Base-by-base conservation (phyloP, 2,329 filamentous ascomycete species). In the Malbranchea zuffiana region DNA sequence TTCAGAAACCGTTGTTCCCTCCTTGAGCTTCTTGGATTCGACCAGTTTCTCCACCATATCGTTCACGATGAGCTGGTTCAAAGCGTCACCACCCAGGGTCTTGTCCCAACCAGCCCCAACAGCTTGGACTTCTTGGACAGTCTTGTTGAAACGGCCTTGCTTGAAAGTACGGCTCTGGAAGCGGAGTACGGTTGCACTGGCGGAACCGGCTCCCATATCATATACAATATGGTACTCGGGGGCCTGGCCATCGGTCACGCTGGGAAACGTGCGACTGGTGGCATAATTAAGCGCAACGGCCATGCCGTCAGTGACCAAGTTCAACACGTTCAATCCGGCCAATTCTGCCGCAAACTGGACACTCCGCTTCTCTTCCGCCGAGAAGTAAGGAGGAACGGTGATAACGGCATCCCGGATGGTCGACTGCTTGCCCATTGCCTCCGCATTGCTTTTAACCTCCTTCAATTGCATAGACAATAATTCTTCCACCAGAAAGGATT, bases 201-300 rank as follows among this genome's bases (percentile, higher is more conserved):
- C 82, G 30, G 85, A 95, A 3, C 90, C 90, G 48, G 90, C 87
- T 48, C 90, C 90, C 87, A 98, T 96, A 56, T 98, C 90, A 54
- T 90, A 98, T 19, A 98, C 76, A 57, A 98, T 65, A 63, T 98
- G 85, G 50, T 87, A 75, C 61, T 98, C 90, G 0, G 90, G 80
- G 65, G 86, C 86, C 46, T 74, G 80, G 37, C 84, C 85, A 37
- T 90, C 79, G 38, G 75, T 82, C 42, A 90, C 69, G 50, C 75
- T 85, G 24, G 87, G 85, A 61, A 96, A 98, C 11, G 82, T 85
- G 51, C 90, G 77, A 52, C 75, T 82, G 18, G 86, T 95, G 28
- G 90, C 90, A 60, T 96, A 98, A 64, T 98, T 92, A 48, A 98
- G 65, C 17, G 86, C 90, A 40, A 98, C 88, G 20, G 90, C 86